Conservation (phyloP, 129 eudicot genomes). For the Arctium minus region DNA sequence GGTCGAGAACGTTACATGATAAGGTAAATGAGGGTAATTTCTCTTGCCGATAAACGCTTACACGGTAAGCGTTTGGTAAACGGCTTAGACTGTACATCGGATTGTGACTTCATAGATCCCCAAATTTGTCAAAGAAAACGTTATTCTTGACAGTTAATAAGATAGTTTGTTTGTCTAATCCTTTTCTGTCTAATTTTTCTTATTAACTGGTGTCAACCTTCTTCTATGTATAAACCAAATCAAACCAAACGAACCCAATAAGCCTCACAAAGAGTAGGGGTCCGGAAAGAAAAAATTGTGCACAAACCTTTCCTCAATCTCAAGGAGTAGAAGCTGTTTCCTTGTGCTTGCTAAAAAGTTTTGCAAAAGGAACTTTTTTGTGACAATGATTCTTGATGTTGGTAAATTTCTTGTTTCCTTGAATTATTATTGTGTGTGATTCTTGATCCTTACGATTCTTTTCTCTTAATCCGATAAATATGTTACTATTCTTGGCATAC, state of each 20-base stretch:
- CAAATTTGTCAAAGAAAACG: not conserved
- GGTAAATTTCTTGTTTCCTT: not conserved
- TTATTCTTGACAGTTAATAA: not conserved
- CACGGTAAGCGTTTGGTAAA: too few relatives aligned
- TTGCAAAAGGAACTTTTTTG: too few relatives aligned
- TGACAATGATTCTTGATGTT: not conserved
- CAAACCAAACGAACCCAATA: not conserved
- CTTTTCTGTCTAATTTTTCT: not conserved
- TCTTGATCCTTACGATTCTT: conserved; percentile 5
- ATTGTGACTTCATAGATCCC: not conserved
- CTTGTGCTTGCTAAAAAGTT: too few relatives aligned
- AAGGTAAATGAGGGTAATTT: too few relatives aligned
- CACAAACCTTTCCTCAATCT: too few relatives aligned
- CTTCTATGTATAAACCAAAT: not conserved
- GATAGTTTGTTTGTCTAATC: not conserved
- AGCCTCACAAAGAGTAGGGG: too few relatives aligned
- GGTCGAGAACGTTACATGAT: too few relatives aligned
- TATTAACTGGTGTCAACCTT: not conserved
- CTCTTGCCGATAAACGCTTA: too few relatives aligned
- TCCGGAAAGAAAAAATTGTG: too few relatives aligned
- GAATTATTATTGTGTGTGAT: not conserved
- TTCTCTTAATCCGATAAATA: conserved; percentile 3
- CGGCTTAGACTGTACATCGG: conserved; percentile 4
- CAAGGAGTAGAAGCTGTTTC: too few relatives aligned
- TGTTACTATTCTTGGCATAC: conserved; percentile 20